Evolutionary conservation across 805 yeast species (phyloP), one percentile per base, ranked within the genome.

Genomic region (Schizosaccharomyces osmophilus): DNA sequence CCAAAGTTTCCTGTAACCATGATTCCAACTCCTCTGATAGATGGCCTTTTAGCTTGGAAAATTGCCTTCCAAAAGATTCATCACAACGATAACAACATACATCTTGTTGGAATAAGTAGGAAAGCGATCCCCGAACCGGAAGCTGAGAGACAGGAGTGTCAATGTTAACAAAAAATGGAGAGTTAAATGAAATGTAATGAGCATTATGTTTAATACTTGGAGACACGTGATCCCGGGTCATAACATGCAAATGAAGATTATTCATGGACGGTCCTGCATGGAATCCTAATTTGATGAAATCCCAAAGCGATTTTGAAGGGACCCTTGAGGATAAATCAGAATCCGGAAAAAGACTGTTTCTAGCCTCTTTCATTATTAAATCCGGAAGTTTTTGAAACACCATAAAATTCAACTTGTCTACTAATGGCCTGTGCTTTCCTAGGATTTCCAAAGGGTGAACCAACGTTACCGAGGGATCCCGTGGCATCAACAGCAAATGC

Each of bases 131-230:
- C 22, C 31, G 22, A 26, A 17, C 32, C 11, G 57, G 57, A 51
- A 51, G 57, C 5, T 51, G 22, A 19, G 31, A 11, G n/a, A 29
- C n/a, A 6, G 31, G 36, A 19, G 72, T 73, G 1, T 74, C 76
- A 68, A 82, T 79, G 0, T 73, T 71, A 0, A 84, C 79, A 62
- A 85, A 85, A 68, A 86, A 86, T 0, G 66, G 66, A 0, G 88
- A 79, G 24, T 75, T 81, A 71, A 86, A 86, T 2, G 88, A 82
- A 67, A 82, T 82, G 69, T 80, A 85, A 69, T 86, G 95, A 62
- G 74, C 76, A 63, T 77, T 79, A 65, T 80, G 73, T 68, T 84
- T 85, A 72, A 85, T 62, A 31, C 73, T 67, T 0, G 71, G 71
- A 9, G 85, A 79, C 64, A 73, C 66, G 66, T 83, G 77, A 69